Conservation (phyloP, 2,329 filamentous ascomycete genomes). For the Colletotrichum sojae region DNA sequence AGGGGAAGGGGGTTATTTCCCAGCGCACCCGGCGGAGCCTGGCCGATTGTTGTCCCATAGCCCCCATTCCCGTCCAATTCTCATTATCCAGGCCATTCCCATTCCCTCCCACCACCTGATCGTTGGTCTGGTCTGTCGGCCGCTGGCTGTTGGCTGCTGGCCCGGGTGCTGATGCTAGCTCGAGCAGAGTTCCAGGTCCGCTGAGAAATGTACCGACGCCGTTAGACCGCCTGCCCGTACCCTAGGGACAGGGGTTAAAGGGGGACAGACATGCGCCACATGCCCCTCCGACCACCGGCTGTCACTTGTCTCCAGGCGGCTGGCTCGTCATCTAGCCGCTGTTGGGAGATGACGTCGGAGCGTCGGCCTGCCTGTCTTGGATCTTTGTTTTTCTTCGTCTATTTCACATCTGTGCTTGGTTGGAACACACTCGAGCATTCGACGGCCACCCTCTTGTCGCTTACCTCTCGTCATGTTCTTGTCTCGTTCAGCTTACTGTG, state of each 20-base stretch:
- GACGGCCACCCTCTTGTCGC: neutral
- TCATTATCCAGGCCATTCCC: too few relatives aligned
- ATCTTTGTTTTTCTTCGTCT: neutral
- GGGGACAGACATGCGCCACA: conserved; percentile 34
- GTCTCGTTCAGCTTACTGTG: neutral
- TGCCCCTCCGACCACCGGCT: conserved; percentile 24
- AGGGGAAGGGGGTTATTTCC: neutral
- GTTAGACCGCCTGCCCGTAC: conserved; percentile 9
- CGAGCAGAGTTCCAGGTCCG: too few relatives aligned
- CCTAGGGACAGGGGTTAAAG: conserved; percentile 17
- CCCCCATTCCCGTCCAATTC: too few relatives aligned
- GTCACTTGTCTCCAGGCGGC: conserved; percentile 28
- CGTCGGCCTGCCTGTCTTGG: conserved; percentile 25
- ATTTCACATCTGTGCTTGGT: conserved; percentile 1
- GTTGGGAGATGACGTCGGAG: conserved; percentile 38
- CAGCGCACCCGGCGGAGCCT: too few relatives aligned
- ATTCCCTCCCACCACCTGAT: too few relatives aligned
- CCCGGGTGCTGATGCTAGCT: too few relatives aligned
- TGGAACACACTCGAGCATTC: conserved; percentile 10
- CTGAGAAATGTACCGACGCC: neutral
- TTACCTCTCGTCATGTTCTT: neutral
- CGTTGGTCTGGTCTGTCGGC: too few relatives aligned
- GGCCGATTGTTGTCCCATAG: too few relatives aligned
- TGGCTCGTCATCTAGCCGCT: conserved; percentile 19
- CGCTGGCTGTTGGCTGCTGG: too few relatives aligned